Evolutionary conservation across 139 green algal species (phyloP).

Genomic region (Tetradesmus lagerheimii): DNA sequence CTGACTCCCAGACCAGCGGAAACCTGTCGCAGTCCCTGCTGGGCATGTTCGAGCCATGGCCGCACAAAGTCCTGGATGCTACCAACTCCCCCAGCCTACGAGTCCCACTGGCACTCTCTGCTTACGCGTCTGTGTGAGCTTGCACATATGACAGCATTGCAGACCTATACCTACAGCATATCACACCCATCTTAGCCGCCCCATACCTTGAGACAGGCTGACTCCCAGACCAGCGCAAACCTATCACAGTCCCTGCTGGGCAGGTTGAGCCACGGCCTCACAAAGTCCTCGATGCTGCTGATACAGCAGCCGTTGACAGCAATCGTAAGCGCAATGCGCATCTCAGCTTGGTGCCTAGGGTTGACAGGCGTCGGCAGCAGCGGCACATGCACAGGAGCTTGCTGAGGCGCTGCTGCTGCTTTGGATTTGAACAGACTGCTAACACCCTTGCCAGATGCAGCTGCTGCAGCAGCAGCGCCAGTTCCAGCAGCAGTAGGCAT

Average conservation of each 20-base stretch:
- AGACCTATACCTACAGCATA: no score
- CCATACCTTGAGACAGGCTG: slow-evolving; percentile 45
- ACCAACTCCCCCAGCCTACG: no score
- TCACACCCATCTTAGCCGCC: no score
- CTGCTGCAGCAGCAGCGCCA: background rate
- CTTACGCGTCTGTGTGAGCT: no score
- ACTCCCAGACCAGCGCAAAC: slow-evolving; percentile 83
- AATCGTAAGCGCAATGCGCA: slow-evolving; percentile 66
- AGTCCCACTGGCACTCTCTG: no score
- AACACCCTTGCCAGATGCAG: background rate
- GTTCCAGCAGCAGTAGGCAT: background rate
- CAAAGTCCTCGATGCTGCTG: slow-evolving; percentile 67
- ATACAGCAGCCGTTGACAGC: slow-evolving; percentile 77
- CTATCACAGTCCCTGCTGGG: slow-evolving; percentile 50
- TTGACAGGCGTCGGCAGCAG: slow-evolving; percentile 64
- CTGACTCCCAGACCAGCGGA: slow-evolving; percentile 81
- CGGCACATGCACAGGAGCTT: slow-evolving; percentile 38
- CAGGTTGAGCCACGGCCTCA: slow-evolving; percentile 68
- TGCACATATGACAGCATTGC: no score
- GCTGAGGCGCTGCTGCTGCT: background rate
- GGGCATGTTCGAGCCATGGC: slow-evolving; percentile 69
- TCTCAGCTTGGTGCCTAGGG: slow-evolving; percentile 38
- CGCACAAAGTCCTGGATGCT: slow-evolving; percentile 68
- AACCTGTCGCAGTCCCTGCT: slow-evolving; percentile 57
- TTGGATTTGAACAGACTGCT: slow-evolving; percentile 26